Percentiles rank a stretch among this genome's conserved stretches.
phyloP scores from a whole-genome alignment of 371 early-diverging fungal genomes.

The Smittium mucronatum region DNA sequence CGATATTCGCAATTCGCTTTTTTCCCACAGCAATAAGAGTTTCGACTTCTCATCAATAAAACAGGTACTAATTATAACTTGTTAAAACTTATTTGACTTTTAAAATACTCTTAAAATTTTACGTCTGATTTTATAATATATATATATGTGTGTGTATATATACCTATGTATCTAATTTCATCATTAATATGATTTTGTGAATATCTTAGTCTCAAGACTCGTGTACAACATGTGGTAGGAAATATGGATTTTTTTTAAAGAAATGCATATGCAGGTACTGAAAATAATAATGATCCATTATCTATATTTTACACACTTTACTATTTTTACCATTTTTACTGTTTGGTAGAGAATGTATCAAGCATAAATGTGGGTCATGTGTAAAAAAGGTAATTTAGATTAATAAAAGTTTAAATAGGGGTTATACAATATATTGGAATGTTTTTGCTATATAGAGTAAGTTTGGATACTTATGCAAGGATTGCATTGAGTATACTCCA shows the following conservation, averaged over 20 bases:
- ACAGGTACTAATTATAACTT: background rate
- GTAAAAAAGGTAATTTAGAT: background rate
- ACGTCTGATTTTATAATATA: too few relatives aligned
- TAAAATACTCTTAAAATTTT: too few relatives aligned
- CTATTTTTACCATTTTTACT: too few relatives aligned
- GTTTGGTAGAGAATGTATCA: background rate
- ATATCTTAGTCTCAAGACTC: background rate
- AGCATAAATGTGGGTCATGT: background rate
- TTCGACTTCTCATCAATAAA: constrained; percentile 1
- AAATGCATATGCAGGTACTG: constrained; percentile 3
- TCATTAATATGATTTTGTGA: too few relatives aligned
- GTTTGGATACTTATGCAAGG: background rate
- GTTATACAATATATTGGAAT: too few relatives aligned
- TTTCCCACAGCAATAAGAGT: background rate
- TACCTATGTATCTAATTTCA: too few relatives aligned
- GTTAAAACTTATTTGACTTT: background rate
- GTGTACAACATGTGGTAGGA: background rate
- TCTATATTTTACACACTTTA: too few relatives aligned
- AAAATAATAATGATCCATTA: background rate
- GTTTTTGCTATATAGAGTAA: background rate
- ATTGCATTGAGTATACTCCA: background rate
- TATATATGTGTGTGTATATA: too few relatives aligned
- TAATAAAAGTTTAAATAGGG: too few relatives aligned
- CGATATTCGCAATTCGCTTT: background rate
- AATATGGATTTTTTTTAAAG: constrained; percentile 3